Percentiles rank a stretch among this genome's conserved stretches.
Conservation (phyloP, 2,329 filamentous ascomycete genomes). For the Cercospora canescens region DNA sequence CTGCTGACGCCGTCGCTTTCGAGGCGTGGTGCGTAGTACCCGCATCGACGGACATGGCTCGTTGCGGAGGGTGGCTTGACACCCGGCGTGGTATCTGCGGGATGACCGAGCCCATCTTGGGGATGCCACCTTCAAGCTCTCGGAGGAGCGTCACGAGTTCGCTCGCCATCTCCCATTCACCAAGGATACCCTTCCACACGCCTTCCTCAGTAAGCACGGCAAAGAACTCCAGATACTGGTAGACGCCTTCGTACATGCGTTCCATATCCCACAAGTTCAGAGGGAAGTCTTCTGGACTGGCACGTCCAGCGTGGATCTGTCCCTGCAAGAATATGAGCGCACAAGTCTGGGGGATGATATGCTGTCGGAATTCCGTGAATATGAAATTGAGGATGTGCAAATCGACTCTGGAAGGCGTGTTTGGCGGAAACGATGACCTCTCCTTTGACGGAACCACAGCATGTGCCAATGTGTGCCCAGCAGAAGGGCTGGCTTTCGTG, state of each 20-base stretch:
- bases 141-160: slow-evolving; percentile 85
- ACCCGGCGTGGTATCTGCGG: slow-evolving; percentile 45
- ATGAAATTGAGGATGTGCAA: slow-evolving; percentile 79
- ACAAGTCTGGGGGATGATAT: slow-evolving; percentile 90
- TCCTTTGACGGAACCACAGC: slow-evolving; percentile 11
- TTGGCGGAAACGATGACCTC: slow-evolving; percentile 7
- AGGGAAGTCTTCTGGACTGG: slow-evolving; percentile 83
- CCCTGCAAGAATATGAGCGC: slow-evolving; percentile 93
- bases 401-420: slow-evolving; percentile 51
- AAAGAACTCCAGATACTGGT: slow-evolving; percentile 92
- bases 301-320: slow-evolving; percentile 75
- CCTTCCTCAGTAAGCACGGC: slow-evolving; percentile 84
- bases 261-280: slow-evolving; percentile 98
- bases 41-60: slow-evolving; percentile 32
- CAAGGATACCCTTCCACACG: slow-evolving; percentile 78
- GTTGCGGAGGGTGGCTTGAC: slow-evolving; percentile 22
- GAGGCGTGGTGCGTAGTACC: slow-evolving; percentile 19
- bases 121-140: slow-evolving; percentile 83
- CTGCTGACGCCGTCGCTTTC: slow-evolving; percentile 11
- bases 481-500: slow-evolving; percentile 9
- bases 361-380: slow-evolving; percentile 86
- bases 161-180: slow-evolving; percentile 88
- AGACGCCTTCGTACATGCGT: slow-evolving; percentile 89
- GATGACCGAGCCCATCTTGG: slow-evolving; percentile 64
- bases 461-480: slow-evolving; percentile 13